These are phyloP conservation scores for Breviolum minutum DNA, from an alignment of 73 alveolate species.

Conservation along the genomic window DNA sequence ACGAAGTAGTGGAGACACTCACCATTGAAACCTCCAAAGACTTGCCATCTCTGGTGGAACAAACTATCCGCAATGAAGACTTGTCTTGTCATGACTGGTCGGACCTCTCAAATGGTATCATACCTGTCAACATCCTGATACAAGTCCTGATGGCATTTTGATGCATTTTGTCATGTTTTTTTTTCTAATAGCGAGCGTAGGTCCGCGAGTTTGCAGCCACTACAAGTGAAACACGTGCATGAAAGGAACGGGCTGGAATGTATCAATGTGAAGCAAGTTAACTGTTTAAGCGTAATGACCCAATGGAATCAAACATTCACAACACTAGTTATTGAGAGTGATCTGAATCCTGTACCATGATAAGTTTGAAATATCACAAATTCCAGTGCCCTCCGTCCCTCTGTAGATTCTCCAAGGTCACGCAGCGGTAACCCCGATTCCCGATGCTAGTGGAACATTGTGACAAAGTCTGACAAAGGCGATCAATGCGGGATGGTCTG, in stretches of 20 bases:
- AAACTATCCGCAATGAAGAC: no score
- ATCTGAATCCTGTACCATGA: neutral
- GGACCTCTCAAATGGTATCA: no score
- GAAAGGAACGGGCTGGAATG: neutral
- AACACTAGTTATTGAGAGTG: neutral
- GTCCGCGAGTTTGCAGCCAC: constrained; percentile 47
- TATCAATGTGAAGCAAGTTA: neutral
- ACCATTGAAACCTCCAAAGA: no score
- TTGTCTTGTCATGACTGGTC: no score
- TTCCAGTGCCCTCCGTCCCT: neutral
- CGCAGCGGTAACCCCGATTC: neutral
- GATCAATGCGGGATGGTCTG: no score
- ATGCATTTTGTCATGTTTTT: neutral
- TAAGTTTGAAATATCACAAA: no score
- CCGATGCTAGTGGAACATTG: neutral
- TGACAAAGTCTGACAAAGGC: neutral
- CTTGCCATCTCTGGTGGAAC: no score
- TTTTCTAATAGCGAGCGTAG: neutral
- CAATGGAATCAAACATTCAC: neutral
- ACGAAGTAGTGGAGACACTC: no score
- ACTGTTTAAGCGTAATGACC: no score
- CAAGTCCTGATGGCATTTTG: no score
- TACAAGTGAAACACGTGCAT: constrained; percentile 27
- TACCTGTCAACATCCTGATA: no score
- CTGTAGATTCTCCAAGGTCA: neutral